Conservation (phyloP, 2,329 filamentous ascomycete genomes). For the Aureobasidium sp. region DNA sequence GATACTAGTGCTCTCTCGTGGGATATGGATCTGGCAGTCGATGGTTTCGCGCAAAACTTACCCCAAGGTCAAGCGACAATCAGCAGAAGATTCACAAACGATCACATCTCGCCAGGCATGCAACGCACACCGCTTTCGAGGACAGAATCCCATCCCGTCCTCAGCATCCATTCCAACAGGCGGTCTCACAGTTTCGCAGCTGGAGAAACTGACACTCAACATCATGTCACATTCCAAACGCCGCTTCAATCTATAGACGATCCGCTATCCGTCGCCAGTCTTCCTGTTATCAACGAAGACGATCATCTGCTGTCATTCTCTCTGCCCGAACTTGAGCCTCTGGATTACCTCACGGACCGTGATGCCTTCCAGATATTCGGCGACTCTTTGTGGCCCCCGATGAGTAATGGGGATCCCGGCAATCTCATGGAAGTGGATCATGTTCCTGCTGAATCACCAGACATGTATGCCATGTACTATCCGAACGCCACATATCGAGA, state of each 20-base stretch:
- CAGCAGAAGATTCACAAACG: neutral
- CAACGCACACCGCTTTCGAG: neutral
- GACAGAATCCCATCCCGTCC: neutral
- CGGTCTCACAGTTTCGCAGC: neutral
- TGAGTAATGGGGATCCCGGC: neutral
- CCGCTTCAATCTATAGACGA: neutral
- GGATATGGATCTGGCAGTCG: neutral
- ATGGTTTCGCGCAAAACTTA: neutral
- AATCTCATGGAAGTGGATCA: slow-evolving; percentile 2
- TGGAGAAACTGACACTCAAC: neutral
- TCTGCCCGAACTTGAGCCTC: neutral
- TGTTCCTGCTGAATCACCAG: slow-evolving; percentile 16
- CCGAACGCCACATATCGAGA: slow-evolving; percentile 25
- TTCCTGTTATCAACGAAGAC: neutral
- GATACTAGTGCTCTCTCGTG: neutral
- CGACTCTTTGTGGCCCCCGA: slow-evolving; percentile 8
- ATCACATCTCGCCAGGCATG: neutral
- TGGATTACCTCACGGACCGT: neutral
- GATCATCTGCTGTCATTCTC: neutral
- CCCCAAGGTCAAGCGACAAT: neutral
- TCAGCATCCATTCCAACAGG: neutral
- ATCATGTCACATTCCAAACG: neutral
- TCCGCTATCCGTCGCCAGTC: neutral
- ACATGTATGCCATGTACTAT: slow-evolving; percentile 24
- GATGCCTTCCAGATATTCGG: neutral